A percentile compares a stretch with the other conserved stretches of the same genome.
Conservation (phyloP, 75 land plant species). For the Cryptomeria japonica region DNA sequence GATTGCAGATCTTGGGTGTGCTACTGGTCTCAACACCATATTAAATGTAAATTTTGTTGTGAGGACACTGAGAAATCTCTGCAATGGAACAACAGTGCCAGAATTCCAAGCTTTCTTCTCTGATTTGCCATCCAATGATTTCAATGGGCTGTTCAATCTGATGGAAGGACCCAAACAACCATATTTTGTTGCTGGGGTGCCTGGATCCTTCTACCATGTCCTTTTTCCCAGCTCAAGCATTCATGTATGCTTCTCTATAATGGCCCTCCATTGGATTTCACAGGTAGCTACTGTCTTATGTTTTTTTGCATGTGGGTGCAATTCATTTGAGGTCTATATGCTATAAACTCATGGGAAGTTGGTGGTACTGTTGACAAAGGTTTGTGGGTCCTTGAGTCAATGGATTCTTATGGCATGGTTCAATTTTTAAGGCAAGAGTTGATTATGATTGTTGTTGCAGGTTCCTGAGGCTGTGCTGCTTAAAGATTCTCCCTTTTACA, state of each 20-base stretch:
- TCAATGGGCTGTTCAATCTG: slow-evolving; percentile 5
- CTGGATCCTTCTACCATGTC: background rate
- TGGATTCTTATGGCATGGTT: background rate
- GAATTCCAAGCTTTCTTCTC: background rate
- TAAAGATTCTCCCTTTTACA: background rate
- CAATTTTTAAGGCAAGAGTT: background rate
- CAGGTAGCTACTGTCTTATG: slow-evolving; percentile 22
- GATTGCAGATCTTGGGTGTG: slow-evolving; percentile 1
- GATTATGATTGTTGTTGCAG: background rate
- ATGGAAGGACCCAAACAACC: background rate
- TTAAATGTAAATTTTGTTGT: background rate
- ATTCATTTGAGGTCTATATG: background rate
- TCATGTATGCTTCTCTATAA: slow-evolving; percentile 23
- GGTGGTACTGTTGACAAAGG: background rate
- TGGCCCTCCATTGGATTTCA: background rate
- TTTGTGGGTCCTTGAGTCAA: background rate
- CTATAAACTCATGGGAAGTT: background rate
- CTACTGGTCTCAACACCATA: too few species aligned
- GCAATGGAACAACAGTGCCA: slow-evolving; percentile 7
- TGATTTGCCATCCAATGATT: too few species aligned
- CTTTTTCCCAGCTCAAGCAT: slow-evolving; percentile 18
- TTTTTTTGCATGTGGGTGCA: background rate
- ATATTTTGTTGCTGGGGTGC: slow-evolving; percentile 16
- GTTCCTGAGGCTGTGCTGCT: background rate
- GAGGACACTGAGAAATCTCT: background rate